Evolutionary conservation across 1,139 yeast genomes (phyloP).

Genomic region (Taphrina flavorubra): DNA sequence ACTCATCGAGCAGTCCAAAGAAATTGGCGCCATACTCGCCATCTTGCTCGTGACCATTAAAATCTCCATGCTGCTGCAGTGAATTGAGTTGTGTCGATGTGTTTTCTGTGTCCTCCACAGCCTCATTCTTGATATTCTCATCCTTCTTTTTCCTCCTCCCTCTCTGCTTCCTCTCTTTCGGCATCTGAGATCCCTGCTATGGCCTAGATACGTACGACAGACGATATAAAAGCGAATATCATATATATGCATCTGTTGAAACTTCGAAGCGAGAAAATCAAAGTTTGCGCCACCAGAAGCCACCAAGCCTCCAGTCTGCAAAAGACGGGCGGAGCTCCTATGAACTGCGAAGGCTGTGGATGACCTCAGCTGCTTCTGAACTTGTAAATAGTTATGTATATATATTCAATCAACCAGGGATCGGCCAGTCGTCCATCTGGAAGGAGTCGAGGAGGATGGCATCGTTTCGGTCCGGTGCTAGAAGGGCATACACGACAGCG

Average conservation of each 20-base stretch:
- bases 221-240: not conserved
- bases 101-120: not conserved
- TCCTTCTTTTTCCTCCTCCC: slow-evolving; percentile 40
- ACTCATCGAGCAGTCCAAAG: slow-evolving; percentile 41
- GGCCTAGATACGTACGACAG: not conserved
- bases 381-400: no score
- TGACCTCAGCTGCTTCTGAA: not conserved
- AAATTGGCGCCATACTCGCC: slow-evolving; percentile 26
- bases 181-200: slow-evolving; percentile 9
- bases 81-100: not conserved
- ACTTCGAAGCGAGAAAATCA: slow-evolving; percentile 7
- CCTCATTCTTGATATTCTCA: not conserved
- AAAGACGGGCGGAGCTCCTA: not conserved
- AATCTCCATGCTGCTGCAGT: not conserved
- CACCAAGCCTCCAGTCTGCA: no score
- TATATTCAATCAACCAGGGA: no score
- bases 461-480: not conserved
- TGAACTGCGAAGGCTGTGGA: no score
- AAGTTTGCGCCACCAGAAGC: slow-evolving; percentile 10
- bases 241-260: no score
- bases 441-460: not conserved
- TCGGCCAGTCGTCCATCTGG: no score
- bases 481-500: slow-evolving; percentile 24
- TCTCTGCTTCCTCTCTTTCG: slow-evolving; percentile 37
- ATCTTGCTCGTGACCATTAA: not conserved